These are phyloP conservation scores for Moesziomyces parantarcticus DNA, from an alignment of 1,284 basidiomycete species.

Conservation along the genomic window DNA sequence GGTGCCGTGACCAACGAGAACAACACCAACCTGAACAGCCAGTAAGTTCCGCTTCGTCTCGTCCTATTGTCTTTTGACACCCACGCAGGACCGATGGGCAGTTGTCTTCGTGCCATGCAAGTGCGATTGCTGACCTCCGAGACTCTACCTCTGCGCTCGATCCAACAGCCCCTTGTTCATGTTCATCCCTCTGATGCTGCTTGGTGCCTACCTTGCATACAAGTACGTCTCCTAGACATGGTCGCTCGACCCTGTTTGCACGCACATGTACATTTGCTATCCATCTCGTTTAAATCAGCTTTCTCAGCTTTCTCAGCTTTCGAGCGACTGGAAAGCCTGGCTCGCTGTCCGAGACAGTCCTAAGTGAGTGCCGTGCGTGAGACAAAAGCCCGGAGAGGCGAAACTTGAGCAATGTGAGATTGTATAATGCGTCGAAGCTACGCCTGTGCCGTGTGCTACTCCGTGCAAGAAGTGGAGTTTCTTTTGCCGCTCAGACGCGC, in stretches of 20 bases:
- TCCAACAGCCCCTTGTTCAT: conserved; percentile 58
- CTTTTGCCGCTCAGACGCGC: no score
- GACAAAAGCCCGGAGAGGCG: no score
- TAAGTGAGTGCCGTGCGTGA: no score
- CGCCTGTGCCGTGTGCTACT: no score
- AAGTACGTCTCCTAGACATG: conserved; percentile 46
- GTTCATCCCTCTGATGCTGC: conserved; percentile 58
- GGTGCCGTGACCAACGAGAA: conserved; percentile 52
- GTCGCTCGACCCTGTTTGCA: conserved; percentile 2
- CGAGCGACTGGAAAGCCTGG: background rate
- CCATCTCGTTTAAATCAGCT: conserved; percentile 4
- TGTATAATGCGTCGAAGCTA: no score
- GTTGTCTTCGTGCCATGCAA: background rate
- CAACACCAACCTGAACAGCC: conserved; percentile 53
- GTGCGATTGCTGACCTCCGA: background rate
- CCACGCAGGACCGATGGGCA: no score
- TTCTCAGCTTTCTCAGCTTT: background rate
- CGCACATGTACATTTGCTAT: conserved; percentile 5
- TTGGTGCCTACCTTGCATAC: conserved; percentile 58
- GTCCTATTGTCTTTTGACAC: no score
- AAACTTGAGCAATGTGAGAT: no score
- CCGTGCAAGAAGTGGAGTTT: no score
- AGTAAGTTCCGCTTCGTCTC: conserved; percentile 32
- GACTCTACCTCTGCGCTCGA: background rate
- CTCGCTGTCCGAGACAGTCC: background rate